Base-by-base conservation (phyloP, 1,284 basidiomycete genomes). In the Rhodotorula sp. region DNA sequence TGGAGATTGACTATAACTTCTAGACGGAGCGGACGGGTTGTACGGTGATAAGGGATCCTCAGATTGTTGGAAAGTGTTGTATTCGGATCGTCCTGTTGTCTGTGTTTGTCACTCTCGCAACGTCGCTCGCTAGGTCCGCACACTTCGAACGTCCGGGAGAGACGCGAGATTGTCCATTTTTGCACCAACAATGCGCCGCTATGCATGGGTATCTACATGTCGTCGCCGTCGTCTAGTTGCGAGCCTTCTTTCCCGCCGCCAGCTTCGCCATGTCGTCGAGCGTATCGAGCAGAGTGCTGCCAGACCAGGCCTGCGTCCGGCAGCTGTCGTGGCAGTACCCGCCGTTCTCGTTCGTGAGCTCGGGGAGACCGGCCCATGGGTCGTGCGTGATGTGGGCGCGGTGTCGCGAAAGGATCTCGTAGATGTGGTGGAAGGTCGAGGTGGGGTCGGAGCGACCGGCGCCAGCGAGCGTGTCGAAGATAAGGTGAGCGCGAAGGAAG, bases 401-500 rank as follows among this genome's bases (percentile, higher is more conserved):
- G 20, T 89, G 84, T 26, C 83, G 83, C 22, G 92, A 84, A 61
- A 97, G 82, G 59, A 87, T 83, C 56, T 84, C 84, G 76, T 91
- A 88, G 67, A 96, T 85, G 78, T 88, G 85, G 80, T 95, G 89
- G 54, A 93, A 81, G 0, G 91, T 93, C 72, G 85, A 81, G 69
- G 84, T 83, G n/a, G 82, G 80, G 77, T 92, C 87, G 88, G 50
- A 10, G 48, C 50, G 50, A 22, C 89, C 89, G 16, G 78, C 80
- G 2, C 87, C 88, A 26, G 82, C 83, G 28, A 80, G 80, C 6
- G 82, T 86, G 77, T 95, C 91, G 79, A 96, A 96, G 78, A 90
- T 81, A 60, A 96, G 85, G 81, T 92, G 95, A 0, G 95, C 94
- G 61, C 91, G 88, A 73, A 99, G 82, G 85, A 96, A 98, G 83